A percentile compares a stretch with the other conserved stretches of the same genome.
Evolutionary conservation across 129 eudicot species (phyloP).

Genomic region (Apium graveolens): DNA sequence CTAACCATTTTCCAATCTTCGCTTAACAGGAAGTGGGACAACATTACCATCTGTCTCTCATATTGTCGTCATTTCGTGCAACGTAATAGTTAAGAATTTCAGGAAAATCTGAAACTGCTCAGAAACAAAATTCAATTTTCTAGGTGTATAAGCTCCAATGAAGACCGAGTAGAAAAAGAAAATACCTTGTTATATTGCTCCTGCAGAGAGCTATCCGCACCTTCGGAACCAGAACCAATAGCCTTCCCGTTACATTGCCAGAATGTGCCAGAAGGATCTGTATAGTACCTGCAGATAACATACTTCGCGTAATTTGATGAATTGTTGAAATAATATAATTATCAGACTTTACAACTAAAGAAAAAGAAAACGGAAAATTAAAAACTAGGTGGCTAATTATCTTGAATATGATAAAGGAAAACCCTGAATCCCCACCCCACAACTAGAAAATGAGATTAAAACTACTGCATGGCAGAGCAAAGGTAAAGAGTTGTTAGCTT

Average conservation of each 20-base stretch:
- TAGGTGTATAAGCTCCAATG: neutral
- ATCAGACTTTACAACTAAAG: neutral
- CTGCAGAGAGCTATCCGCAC: conserved; percentile 99
- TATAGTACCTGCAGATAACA: conserved; percentile 63
- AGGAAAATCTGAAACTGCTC: neutral
- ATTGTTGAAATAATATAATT: neutral
- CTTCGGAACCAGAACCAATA: conserved; percentile 98
- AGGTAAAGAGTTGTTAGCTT: neutral
- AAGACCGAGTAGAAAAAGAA: neutral
- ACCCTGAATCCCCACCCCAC: neutral
- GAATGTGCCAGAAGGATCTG: conserved; percentile 99
- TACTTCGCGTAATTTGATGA: neutral
- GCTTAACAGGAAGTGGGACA: too few relatives aligned
- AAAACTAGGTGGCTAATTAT: neutral
- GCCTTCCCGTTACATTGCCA: conserved; percentile 99
- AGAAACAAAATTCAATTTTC: neutral
- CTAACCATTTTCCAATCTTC: neutral
- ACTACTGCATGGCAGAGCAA: neutral
- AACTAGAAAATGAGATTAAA: neutral
- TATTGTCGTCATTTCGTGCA: neutral
- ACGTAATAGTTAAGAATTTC: neutral
- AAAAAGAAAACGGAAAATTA: neutral
- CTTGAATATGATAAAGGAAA: neutral
- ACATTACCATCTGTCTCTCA: neutral
- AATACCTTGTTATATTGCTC: conserved; percentile 89